A percentile compares a stretch with the other conserved stretches of the same genome.
phyloP scores from a whole-genome alignment of 352 stramenopile species.

The Globisporangium apiculatum region DNA sequence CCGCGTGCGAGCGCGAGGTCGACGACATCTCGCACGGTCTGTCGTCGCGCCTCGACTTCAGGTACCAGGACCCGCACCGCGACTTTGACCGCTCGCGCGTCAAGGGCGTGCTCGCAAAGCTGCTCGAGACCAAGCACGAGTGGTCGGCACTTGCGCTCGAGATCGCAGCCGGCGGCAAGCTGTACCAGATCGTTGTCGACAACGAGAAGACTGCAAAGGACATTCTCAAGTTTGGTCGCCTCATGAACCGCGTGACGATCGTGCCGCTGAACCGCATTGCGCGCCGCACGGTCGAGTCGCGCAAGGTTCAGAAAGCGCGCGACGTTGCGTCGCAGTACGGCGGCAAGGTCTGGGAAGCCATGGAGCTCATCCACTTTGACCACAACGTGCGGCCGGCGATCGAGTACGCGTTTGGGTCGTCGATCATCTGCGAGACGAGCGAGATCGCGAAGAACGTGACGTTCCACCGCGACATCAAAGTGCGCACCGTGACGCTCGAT shows the following conservation, averaged over 20 bases:
- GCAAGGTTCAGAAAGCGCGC: constrained; percentile 75
- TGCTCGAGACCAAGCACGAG: constrained; percentile 93
- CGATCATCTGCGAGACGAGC: constrained; percentile 96
- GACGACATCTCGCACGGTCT: constrained; percentile 92
- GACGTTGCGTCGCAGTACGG: constrained; percentile 86
- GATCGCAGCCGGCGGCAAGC: constrained; percentile 95
- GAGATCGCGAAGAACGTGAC: constrained; percentile 86
- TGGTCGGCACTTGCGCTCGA: constrained; percentile 95
- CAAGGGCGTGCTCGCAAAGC: constrained; percentile 95
- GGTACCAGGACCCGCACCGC: constrained; percentile 92
- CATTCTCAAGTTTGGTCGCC: constrained; percentile 95
- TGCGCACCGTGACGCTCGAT: constrained; percentile 96
- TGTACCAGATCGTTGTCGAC: constrained; percentile 99
- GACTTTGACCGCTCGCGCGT: constrained; percentile 95
- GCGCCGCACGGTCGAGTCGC: constrained; percentile 56
- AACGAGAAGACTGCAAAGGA: constrained; percentile 97
- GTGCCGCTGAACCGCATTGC: constrained; percentile 98
- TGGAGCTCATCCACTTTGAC: constrained; percentile 97
- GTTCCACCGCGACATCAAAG: constrained; percentile 91
- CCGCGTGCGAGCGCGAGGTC: constrained; percentile 75
- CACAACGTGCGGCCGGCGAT: constrained; percentile 93
- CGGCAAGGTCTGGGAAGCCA: constrained; percentile 88
- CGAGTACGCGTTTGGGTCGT: constrained; percentile 97
- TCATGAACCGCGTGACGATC: constrained; percentile 96
- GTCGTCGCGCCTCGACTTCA: constrained; percentile 94